phyloP scores from a whole-genome alignment of 495 filamentous ascomycete genomes.

The Hypoxylon intermedium region DNA sequence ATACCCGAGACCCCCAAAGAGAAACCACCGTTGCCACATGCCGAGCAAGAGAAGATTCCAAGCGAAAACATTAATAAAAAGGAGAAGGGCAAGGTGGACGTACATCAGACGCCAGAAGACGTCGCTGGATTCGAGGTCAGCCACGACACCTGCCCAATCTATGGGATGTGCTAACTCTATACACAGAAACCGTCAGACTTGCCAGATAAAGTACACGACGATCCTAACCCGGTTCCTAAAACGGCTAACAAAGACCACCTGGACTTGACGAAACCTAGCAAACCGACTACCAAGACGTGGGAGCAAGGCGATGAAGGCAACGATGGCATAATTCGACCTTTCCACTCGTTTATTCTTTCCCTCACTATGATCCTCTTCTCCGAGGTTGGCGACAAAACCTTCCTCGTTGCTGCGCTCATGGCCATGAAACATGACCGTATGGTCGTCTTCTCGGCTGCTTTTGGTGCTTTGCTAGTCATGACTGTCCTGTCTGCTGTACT shows the following conservation, averaged over 20 bases:
- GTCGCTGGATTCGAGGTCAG: constrained; percentile 74
- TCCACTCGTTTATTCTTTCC: constrained; percentile 91
- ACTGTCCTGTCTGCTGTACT: constrained; percentile 96
- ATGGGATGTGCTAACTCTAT: constrained; percentile 11
- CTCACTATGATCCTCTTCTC: constrained; percentile 98
- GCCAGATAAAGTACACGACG: constrained; percentile 80
- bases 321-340: constrained; percentile 75
- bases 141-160: neutral
- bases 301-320: constrained; percentile 49
- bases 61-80: constrained; percentile 49
- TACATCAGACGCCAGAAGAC: constrained; percentile 48
- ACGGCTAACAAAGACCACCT: constrained; percentile 71
- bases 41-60: constrained; percentile 68
- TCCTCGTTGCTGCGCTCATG: constrained; percentile 96
- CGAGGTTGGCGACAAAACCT: constrained; percentile 98
- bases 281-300: constrained; percentile 38
- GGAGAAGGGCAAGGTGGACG: constrained; percentile 51
- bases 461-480: constrained; percentile 89
- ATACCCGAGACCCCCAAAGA: constrained; percentile 84
- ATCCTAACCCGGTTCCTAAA: constrained; percentile 74
- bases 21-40: constrained; percentile 78
- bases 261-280: constrained; percentile 64
- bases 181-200: constrained; percentile 81
- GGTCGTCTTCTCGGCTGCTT: constrained; percentile 93
- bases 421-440: constrained; percentile 97